Evolutionary conservation across 345 rosid species (phyloP), one percentile per base, ranked within the genome.

Genomic region (Cochlearia excelsa): DNA sequence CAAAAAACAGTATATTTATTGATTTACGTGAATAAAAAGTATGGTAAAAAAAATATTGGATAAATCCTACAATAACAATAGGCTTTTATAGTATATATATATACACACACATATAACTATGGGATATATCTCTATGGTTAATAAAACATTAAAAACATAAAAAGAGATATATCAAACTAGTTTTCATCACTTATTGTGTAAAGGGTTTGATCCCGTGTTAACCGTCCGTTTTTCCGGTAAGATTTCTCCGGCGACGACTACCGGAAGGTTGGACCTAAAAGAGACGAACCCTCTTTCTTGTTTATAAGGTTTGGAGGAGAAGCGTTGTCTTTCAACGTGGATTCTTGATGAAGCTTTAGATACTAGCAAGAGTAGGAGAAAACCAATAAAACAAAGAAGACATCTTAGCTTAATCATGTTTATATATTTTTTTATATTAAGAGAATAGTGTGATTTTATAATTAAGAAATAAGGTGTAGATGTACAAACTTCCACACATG

Each of bases 181-280:
- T 42, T 6, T 5, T 37, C 40, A 39, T 61, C 73, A 40, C 43
- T 37, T 70, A 49, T 70, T 70, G 65, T 70, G 74, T 34, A 70
- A 50, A 35, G 74, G 74, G 11, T 70, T 70, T 26, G 74, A 63
- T 50, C 74, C 74, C 1, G 74, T 70, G 37, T 63, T 69, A 4
- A 69, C 74, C 68, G 62, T 69, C 48, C 74, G 41, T 63, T 69
- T 69, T 53, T 63, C 74, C 41, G 74, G 59, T 16, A 50, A 7
- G 35, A 63, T 49, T 10, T 48, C 68, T 5, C 54, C 69, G 54
- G 58, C 59, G 35, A 7, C 54, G 29, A n/a, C 26, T n/a, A 56
- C 64, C 11, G 64, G 59, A 4, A 3, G 3, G 1, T 63, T 55
- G 2, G 10, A 31, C 7, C 29, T 41, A 41, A 53, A 55, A 62